A percentile compares a stretch with the other conserved stretches of the same genome.
Conservation (phyloP, 169 alveolate species). For the Toxoplasma gondii region DNA sequence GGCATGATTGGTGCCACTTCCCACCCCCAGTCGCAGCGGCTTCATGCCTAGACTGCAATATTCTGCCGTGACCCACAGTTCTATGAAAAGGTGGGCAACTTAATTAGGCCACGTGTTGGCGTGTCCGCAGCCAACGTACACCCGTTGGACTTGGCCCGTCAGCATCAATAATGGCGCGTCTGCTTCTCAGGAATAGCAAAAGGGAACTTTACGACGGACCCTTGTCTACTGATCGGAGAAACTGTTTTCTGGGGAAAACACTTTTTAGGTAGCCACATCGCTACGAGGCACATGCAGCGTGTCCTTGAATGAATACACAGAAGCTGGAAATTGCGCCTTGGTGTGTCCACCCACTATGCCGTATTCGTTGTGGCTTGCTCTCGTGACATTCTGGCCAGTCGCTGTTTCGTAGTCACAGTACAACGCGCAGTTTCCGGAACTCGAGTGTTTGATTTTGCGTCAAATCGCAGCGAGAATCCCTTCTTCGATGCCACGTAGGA, state of each 20-base stretch:
- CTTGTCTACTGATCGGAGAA: background rate
- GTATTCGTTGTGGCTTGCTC: background rate
- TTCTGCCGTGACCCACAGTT: background rate
- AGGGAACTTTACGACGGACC: background rate
- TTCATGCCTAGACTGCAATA: background rate
- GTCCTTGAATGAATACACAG: too few species aligned
- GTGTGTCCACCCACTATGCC: background rate
- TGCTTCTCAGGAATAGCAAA: background rate
- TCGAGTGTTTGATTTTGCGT: too few species aligned
- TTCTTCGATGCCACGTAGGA: background rate
- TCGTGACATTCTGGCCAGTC: background rate
- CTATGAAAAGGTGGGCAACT: too few species aligned
- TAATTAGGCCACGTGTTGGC: too few species aligned
- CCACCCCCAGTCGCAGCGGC: background rate
- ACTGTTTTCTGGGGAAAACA: background rate
- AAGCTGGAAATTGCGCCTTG: too few species aligned
- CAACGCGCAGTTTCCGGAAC: background rate
- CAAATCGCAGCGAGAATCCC: too few species aligned
- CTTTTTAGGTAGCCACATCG: background rate
- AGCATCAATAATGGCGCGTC: background rate
- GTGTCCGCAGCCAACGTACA: too few species aligned
- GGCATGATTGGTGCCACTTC: background rate
- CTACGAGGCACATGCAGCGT: background rate
- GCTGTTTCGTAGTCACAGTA: background rate
- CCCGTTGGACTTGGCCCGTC: too few species aligned